Percentiles rank a stretch among this genome's conserved stretches.
phyloP scores from a whole-genome alignment of 306 rosid genomes.

The Quercus robur region DNA sequence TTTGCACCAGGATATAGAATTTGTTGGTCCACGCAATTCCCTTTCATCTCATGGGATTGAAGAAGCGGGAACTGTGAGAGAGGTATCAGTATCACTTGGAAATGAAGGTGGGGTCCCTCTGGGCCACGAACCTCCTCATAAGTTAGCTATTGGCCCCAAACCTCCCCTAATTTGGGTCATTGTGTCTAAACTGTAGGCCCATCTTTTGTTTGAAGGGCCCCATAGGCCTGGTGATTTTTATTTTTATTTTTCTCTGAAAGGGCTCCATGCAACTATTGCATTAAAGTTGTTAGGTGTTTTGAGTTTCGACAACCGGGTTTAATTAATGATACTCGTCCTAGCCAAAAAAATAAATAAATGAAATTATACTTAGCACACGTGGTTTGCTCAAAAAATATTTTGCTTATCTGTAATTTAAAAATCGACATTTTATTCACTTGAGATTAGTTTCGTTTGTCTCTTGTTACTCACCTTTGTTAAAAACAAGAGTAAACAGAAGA shows the following conservation, averaged over 20 bases:
- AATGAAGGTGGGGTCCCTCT: no score
- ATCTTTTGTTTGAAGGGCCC: not conserved
- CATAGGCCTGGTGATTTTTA: not conserved
- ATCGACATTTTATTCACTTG: rapidly evolving
- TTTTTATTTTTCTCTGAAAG: not conserved
- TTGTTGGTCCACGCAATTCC: no score
- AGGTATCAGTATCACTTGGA: no score
- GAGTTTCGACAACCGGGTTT: not conserved
- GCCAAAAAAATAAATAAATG: no score
- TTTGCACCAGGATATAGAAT: no score
- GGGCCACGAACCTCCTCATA: not conserved
- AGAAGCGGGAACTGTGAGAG: no score
- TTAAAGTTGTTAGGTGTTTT: not conserved
- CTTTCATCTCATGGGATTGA: no score
- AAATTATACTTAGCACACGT: no score
- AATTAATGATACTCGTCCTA: not conserved
- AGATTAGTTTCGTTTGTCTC: no score
- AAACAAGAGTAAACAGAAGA: no score
- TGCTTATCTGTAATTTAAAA: rapidly evolving
- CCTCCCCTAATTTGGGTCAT: not conserved
- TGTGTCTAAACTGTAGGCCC: no score
- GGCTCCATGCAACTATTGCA: not conserved
- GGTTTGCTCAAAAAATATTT: no score
- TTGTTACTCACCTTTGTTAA: rapidly evolving
- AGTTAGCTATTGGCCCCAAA: not conserved